phyloP scores from a whole-genome alignment of 495 filamentous ascomycete genomes.

The Aspergillus sparsus region DNA sequence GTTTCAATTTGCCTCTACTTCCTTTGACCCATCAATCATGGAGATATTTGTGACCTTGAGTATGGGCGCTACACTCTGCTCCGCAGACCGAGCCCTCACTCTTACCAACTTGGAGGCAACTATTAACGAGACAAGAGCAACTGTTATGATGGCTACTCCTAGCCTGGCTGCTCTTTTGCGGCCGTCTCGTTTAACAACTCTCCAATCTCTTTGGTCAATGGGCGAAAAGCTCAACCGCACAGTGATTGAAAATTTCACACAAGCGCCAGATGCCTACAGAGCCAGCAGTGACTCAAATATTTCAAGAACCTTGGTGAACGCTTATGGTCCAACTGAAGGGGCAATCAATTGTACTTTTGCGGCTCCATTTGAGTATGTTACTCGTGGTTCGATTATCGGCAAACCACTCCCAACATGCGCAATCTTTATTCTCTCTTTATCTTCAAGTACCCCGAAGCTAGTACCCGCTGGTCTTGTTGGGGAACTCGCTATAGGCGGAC shows the following conservation, averaged over 20 bases:
- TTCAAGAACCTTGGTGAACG: constrained; percentile 31
- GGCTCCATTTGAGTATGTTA: constrained; percentile 27
- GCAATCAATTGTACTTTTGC: constrained; percentile 35
- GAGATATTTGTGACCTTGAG: constrained; percentile 80
- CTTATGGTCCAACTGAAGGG: constrained; percentile 39
- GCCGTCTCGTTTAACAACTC: constrained; percentile 28
- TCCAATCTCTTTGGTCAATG: constrained; percentile 34
- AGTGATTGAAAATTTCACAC: constrained; percentile 32
- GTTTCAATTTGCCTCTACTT: constrained; percentile 81
- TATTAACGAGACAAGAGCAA: constrained; percentile 29
- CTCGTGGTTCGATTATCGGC: constrained; percentile 40
- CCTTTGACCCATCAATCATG: constrained; percentile 82
- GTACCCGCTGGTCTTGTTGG: constrained; percentile 45
- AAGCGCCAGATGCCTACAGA: neutral
- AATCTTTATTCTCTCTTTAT: constrained; percentile 33
- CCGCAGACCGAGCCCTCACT: constrained; percentile 29
- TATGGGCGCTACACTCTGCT: constrained; percentile 61
- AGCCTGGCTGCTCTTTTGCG: constrained; percentile 33
- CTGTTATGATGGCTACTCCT: constrained; percentile 36
- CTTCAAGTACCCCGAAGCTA: constrained; percentile 28
- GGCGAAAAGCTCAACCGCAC: constrained; percentile 36
- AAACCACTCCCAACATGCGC: constrained; percentile 31
- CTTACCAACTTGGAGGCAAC: constrained; percentile 29
- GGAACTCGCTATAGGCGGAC: constrained; percentile 49
- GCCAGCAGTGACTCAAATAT: neutral